Conservation (phyloP, 2,329 filamentous ascomycete species). For the Diaporthe australafricana region DNA sequence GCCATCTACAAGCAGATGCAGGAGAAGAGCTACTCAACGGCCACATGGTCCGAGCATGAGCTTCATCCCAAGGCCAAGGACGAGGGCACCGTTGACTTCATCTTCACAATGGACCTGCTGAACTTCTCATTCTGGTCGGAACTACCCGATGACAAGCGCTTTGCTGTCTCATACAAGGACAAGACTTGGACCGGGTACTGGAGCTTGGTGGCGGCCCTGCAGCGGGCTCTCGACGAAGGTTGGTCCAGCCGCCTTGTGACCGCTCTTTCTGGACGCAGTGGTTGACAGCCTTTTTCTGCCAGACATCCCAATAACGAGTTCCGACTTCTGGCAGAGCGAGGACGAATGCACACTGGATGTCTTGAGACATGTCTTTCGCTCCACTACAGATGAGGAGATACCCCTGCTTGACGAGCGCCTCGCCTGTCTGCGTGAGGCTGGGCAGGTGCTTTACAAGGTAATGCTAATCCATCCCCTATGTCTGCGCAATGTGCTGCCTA, state of each 20-base stretch:
- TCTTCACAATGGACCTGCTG: slow-evolving; percentile 96
- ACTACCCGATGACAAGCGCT: slow-evolving; percentile 75
- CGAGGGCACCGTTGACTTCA: slow-evolving; percentile 85
- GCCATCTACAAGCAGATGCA: slow-evolving; percentile 86
- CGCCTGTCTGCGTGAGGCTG: slow-evolving; percentile 84
- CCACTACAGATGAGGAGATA: slow-evolving; percentile 86
- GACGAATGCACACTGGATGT: slow-evolving; percentile 80
- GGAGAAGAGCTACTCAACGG: slow-evolving; percentile 83
- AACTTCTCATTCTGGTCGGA: slow-evolving; percentile 99
- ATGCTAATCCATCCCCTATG: slow-evolving; percentile 38
- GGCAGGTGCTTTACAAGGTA: slow-evolving; percentile 82
- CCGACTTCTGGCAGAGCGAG: slow-evolving; percentile 86
- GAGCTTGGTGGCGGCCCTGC: slow-evolving; percentile 89
- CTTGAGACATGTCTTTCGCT: slow-evolving; percentile 84
- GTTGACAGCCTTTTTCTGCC: slow-evolving; percentile 20
- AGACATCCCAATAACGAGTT: slow-evolving; percentile 90
- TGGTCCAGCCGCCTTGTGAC: slow-evolving; percentile 42
- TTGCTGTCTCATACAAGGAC: slow-evolving; percentile 83
- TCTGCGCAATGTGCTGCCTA: not conserved
- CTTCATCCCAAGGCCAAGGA: slow-evolving; percentile 88
- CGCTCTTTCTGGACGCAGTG: slow-evolving; percentile 31
- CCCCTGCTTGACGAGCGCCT: slow-evolving; percentile 85
- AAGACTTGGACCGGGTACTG: slow-evolving; percentile 94
- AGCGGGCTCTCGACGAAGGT: slow-evolving; percentile 91
- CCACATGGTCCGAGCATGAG: slow-evolving; percentile 89